Evolutionary conservation across 768 basidiomycete genomes (phyloP).

Genomic region (Amanita subjunquillea): DNA sequence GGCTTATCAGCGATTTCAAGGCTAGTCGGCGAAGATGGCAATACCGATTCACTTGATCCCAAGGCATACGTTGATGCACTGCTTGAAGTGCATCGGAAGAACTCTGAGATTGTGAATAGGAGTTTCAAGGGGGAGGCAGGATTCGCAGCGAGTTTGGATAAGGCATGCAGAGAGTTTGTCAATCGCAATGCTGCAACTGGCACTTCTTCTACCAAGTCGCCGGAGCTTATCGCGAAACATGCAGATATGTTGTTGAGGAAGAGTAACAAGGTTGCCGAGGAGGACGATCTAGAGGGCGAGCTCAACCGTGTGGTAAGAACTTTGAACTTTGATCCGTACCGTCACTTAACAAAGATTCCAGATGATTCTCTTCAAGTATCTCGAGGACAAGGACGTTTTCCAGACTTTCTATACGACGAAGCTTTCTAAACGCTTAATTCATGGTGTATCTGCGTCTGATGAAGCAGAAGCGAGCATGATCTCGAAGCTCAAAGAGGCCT

Average conservation of each 20-base stretch:
- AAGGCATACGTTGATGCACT: constrained; percentile 94
- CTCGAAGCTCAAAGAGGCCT: constrained; percentile 95
- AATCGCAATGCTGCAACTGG: constrained; percentile 93
- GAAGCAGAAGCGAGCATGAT: constrained; percentile 99
- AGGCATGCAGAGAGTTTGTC: constrained; percentile 95
- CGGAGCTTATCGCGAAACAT: constrained; percentile 91
- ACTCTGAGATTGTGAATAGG: constrained; percentile 81
- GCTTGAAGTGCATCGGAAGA: constrained; percentile 89
- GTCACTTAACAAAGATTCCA: constrained; percentile 27
- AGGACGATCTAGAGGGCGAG: constrained; percentile 85
- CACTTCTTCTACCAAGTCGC: constrained; percentile 79
- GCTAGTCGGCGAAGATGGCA: constrained; percentile 54
- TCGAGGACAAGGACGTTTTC: constrained; percentile 99
- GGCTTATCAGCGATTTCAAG: constrained; percentile 81
- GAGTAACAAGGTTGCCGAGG: constrained; percentile 96
- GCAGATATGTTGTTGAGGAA: constrained; percentile 87
- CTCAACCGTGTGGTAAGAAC: constrained; percentile 80
- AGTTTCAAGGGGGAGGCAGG: constrained; percentile 94
- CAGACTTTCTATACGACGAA: constrained; percentile 98
- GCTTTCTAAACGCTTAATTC: constrained; percentile 89
- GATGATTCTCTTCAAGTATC: constrained; percentile 99
- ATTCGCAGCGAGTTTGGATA: constrained; percentile 91
- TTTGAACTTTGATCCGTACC: constrained; percentile 13
- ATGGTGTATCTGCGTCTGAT: constrained; percentile 88
- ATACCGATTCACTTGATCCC: constrained; percentile 72